Percentiles rank a stretch among this genome's conserved stretches.
phyloP scores from a whole-genome alignment of 371 early-diverging fungal genomes.

The Dichotomocladium elegans region DNA sequence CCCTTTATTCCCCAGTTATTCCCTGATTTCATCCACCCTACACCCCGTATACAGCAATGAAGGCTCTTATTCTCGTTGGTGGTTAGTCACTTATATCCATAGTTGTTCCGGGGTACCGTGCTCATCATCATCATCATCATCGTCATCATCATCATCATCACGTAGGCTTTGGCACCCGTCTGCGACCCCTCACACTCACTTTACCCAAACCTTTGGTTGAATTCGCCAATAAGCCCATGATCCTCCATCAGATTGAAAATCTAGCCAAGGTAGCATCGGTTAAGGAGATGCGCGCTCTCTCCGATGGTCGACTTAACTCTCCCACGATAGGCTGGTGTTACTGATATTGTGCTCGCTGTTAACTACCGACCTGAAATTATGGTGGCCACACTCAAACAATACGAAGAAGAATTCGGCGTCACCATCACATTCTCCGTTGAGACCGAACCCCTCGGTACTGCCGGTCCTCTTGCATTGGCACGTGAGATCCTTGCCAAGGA shows the following conservation, averaged over 20 bases:
- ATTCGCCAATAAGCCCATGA: constrained; percentile 99
- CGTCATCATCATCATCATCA: not conserved
- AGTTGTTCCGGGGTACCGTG: not conserved
- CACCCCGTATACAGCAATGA: constrained; percentile 54
- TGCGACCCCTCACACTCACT: constrained; percentile 98
- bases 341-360: constrained; percentile 98
- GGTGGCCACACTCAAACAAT: constrained; percentile 84
- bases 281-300: constrained; percentile 10
- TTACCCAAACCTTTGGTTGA: constrained; percentile 99
- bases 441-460: constrained; percentile 95
- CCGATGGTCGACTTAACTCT: not conserved
- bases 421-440: constrained; percentile 98
- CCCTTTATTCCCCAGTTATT: no score
- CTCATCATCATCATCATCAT: not conserved
- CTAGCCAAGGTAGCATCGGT: constrained; percentile 98
- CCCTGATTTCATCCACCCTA: not conserved
- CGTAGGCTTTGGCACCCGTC: constrained; percentile 96
- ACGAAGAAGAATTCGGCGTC: constrained; percentile 87
- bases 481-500: constrained; percentile 89
- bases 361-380: constrained; percentile 98
- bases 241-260: constrained; percentile 98
- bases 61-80: constrained; percentile 99
- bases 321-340: constrained; percentile 87
- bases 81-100: constrained; percentile 52
- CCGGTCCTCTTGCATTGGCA: constrained; percentile 98